Evolutionary conservation across 192 early-diverging fungal species (phyloP).

Genomic region (Anaeromyces robustus): DNA sequence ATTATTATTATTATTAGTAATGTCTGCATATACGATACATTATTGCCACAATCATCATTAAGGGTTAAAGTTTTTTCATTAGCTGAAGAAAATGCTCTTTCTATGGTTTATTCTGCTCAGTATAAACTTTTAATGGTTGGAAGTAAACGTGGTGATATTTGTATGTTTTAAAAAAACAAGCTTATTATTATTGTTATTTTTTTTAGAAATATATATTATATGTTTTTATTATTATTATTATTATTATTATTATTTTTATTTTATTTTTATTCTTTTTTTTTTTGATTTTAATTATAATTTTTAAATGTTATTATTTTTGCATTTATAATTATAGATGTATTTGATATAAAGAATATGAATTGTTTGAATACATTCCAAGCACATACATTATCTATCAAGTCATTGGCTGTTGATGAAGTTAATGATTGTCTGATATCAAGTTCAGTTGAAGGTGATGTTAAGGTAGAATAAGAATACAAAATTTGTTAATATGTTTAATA

Average conservation of each 20-base stretch:
- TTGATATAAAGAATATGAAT: conserved; percentile 52
- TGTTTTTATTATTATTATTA: no score
- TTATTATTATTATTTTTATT: no score
- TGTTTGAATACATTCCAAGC: conserved; percentile 50
- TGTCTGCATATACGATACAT: conserved; percentile 61
- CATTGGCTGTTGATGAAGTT: conserved; percentile 42
- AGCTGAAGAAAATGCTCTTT: conserved; percentile 48
- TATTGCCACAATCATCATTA: conserved; percentile 44
- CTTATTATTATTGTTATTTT: no score
- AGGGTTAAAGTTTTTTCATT: conserved; percentile 46
- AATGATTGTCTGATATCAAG: conserved; percentile 45
- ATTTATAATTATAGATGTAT: conserved; percentile 27
- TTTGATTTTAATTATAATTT: no score
- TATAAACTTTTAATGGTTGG: conserved; percentile 54
- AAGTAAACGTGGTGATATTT: conserved; percentile 56
- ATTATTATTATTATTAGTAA: conserved; percentile 22
- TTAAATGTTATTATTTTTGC: no score
- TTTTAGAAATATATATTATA: no score
- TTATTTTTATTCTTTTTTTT: no score
- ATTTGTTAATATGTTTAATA: no score
- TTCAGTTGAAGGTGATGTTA: conserved; percentile 50
- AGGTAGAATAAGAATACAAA: conserved; percentile 11
- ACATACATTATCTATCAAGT: conserved; percentile 18
- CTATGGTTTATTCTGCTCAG: conserved; percentile 37
- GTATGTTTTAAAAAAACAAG: conserved; percentile 23